Conservation (phyloP, 2,329 filamentous ascomycete genomes). For the Penicillium polonicum region DNA sequence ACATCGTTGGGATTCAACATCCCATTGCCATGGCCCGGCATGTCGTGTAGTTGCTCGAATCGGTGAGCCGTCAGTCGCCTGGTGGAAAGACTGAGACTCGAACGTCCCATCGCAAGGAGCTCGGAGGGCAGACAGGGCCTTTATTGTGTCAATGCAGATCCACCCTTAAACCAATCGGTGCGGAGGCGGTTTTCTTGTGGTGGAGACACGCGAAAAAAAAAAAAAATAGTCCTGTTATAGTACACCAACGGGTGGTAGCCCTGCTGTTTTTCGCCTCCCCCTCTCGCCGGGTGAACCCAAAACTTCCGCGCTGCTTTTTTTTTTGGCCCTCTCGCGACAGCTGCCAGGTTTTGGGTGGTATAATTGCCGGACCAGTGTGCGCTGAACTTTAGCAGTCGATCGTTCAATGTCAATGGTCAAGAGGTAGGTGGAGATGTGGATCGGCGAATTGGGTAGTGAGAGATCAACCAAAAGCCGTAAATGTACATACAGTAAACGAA, state of each 20-base stretch:
- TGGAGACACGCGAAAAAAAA: constrained; percentile 10
- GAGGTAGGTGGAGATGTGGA: constrained; percentile 8
- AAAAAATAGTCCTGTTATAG: constrained; percentile 5
- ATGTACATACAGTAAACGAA: constrained; percentile 2
- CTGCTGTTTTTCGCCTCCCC: constrained; percentile 3
- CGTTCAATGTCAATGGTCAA: constrained; percentile 7
- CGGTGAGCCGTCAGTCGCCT: constrained; percentile 48
- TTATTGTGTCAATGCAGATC: constrained; percentile 9
- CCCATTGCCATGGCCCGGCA: constrained; percentile 41
- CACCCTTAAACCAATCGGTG: neutral
- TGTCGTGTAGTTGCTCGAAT: constrained; percentile 44
- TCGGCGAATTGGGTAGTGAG: constrained; percentile 5
- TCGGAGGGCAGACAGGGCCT: constrained; percentile 1
- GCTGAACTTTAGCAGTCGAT: constrained; percentile 1
- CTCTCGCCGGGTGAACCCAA: constrained; percentile 1
- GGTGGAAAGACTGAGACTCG: constrained; percentile 37
- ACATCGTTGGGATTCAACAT: constrained; percentile 49
- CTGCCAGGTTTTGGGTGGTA: neutral
- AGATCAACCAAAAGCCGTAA: neutral
- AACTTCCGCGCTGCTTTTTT: neutral
- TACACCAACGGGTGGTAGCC: neutral
- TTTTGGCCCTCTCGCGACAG: neutral
- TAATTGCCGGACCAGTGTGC: constrained; percentile 1
- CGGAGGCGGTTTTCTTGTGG: neutral
- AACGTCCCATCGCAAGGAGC: constrained; percentile 33